Evolutionary conservation across 768 basidiomycete species (phyloP), one percentile per base, ranked within the genome.

Genomic region (Mycena crocata): DNA sequence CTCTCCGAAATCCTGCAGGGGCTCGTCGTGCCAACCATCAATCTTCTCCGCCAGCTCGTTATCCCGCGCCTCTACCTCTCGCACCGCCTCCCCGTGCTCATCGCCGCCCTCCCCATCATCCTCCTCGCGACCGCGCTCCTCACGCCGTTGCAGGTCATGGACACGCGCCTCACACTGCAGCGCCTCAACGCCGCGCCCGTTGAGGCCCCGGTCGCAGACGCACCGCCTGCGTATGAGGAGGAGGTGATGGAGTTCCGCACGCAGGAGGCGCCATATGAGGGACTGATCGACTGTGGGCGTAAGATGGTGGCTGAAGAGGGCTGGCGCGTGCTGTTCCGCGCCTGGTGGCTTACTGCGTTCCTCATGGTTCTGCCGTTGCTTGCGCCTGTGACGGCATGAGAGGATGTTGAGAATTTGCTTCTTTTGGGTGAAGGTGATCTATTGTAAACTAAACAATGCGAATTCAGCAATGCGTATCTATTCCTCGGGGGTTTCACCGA

Each of bases 341-440:
- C 62, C 14, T 68, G 67, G 67, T 68, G 67, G 67, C 17, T 68
- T 39, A 68, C 67, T 21, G 35, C 62, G 35, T 21, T 61, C 10
- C 2, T 48, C 15, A 57, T 57, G 31, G 1, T 57, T 8, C 14
- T 48, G 19, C 46, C 46, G 46, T 3, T 48, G 14, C 6, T 48
- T 26, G 15, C 46, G 12, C 46, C 46, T 23, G n/a, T 13, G 42
- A n/a, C n/a, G n/a, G n/a, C n/a, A n/a, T n/a, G n/a, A n/a, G n/a
- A n/a, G n/a, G n/a, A n/a, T n/a, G n/a, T n/a, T n/a, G n/a, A n/a
- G n/a, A n/a, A n/a, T n/a, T n/a, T n/a, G n/a, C n/a, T n/a, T n/a
- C n/a, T n/a, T n/a, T n/a, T n/a, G n/a, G n/a, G n/a, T n/a, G n/a
- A n/a, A n/a, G n/a, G n/a, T n/a, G n/a, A n/a, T n/a, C n/a, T n/a